Percentiles rank a stretch among this genome's conserved stretches.
phyloP scores from a whole-genome alignment of 371 early-diverging fungal species.

The Sporodiniella umbellata region DNA sequence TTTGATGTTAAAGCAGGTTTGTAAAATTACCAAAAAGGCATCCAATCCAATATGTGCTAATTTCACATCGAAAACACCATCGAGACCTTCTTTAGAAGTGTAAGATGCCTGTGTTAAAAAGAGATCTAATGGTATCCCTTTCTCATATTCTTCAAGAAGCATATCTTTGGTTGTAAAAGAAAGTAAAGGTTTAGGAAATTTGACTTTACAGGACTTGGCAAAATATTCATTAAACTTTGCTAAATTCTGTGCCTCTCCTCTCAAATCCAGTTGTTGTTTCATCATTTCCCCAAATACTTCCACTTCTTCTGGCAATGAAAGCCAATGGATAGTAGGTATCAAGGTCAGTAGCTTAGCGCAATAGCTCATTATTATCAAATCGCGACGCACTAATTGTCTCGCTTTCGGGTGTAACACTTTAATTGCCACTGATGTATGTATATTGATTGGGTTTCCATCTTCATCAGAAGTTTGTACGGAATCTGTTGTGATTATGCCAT shows the following conservation, averaged over 20 bases:
- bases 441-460: constrained; percentile 19
- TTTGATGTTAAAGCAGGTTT: not conserved
- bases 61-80: constrained; percentile 63
- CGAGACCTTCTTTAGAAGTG: constrained; percentile 15
- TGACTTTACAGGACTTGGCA: constrained; percentile 42
- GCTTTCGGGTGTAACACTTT: constrained; percentile 93
- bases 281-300: constrained; percentile 90
- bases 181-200: constrained; percentile 71
- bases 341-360: constrained; percentile 62
- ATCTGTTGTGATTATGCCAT: constrained; percentile 31
- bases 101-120: constrained; percentile 57
- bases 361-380: constrained; percentile 76
- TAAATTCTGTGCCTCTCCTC: constrained; percentile 80
- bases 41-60: constrained; percentile 65
- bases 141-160: constrained; percentile 80
- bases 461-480: constrained; percentile 25
- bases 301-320: constrained; percentile 87
- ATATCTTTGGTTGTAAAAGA: constrained; percentile 65
- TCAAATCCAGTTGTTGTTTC: constrained; percentile 85
- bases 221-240: constrained; percentile 71
- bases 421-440: constrained; percentile 79
- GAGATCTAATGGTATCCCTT: constrained; percentile 71
- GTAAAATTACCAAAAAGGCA: constrained; percentile 43
- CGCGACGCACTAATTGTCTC: constrained; percentile 63
- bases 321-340: constrained; percentile 79